Evolutionary conservation across 2,329 filamentous ascomycete species (phyloP).

Genomic region (Aspergillus oerlinghausenensis): DNA sequence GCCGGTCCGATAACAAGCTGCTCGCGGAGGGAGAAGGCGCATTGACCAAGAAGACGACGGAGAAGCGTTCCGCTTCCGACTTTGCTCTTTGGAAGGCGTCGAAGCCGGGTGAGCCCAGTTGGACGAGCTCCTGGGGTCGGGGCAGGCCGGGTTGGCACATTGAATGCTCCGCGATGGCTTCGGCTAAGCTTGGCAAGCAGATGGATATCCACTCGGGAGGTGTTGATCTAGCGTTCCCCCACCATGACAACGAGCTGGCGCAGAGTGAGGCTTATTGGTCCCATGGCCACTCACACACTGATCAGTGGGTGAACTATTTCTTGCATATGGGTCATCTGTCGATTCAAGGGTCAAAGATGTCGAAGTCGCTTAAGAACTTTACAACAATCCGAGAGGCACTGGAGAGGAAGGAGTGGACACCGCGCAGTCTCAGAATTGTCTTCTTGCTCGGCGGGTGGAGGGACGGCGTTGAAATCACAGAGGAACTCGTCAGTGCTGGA

Average conservation of each 20-base stretch:
- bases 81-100: conserved; percentile 94
- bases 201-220: conserved; percentile 95
- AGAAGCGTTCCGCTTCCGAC: conserved; percentile 74
- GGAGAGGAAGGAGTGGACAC: conserved; percentile 63
- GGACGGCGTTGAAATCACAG: conserved; percentile 85
- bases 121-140: conserved; percentile 81
- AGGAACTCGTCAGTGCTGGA: conserved; percentile 70
- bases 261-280: conserved; percentile 83
- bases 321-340: conserved; percentile 90
- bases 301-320: conserved; percentile 93
- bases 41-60: conserved; percentile 54
- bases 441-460: conserved; percentile 88
- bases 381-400: conserved; percentile 86
- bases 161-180: conserved; percentile 94
- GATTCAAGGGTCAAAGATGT: conserved; percentile 92
- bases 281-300: conserved; percentile 36
- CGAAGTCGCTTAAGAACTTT: conserved; percentile 92
- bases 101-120: conserved; percentile 86
- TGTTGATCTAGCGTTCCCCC: conserved; percentile 84
- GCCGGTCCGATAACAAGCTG: conserved; percentile 74
- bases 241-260: conserved; percentile 88
- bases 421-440: conserved; percentile 74
- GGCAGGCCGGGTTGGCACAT: conserved; percentile 95
- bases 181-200: conserved; percentile 72
- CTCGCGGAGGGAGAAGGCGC: conserved; percentile 88